Conservation (phyloP, 768 basidiomycete species). For the Boletus subparvulus region DNA sequence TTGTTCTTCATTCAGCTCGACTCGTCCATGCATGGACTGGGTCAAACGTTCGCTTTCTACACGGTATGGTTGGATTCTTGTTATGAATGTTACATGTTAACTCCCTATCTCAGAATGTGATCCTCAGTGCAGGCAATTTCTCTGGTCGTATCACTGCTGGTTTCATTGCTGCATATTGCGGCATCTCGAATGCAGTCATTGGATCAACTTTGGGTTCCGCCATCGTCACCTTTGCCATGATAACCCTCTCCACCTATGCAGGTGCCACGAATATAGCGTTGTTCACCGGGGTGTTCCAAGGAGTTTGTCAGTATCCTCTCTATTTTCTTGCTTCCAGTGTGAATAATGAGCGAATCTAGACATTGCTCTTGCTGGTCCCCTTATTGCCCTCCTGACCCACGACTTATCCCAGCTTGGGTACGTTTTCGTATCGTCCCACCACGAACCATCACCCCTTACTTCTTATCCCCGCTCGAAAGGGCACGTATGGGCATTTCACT, state of each 20-base stretch:
- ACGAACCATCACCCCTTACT: background rate
- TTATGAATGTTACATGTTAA: background rate
- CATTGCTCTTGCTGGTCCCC: constrained; percentile 41
- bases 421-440: background rate
- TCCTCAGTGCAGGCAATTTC: constrained; percentile 38
- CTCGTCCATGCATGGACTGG: constrained; percentile 48
- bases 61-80: constrained; percentile 36
- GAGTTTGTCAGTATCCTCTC: constrained; percentile 35
- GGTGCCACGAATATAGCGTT: constrained; percentile 40
- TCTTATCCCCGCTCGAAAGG: constrained; percentile 9
- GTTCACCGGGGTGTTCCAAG: constrained; percentile 52
- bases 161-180: constrained; percentile 38
- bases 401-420: constrained; percentile 51
- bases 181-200: constrained; percentile 45
- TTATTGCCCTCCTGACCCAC: constrained; percentile 42
- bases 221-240: constrained; percentile 44
- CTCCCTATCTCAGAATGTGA: constrained; percentile 30
- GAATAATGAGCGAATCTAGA: constrained; percentile 24
- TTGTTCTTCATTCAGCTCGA: constrained; percentile 59
- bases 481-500: constrained; percentile 50
- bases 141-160: constrained; percentile 39
- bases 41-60: constrained; percentile 52
- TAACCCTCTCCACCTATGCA: constrained; percentile 37
- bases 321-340: background rate
- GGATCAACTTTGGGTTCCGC: constrained; percentile 35